Evolutionary conservation across 495 filamentous ascomycete species (phyloP).

Genomic region (Mytilinidion resinicola): DNA sequence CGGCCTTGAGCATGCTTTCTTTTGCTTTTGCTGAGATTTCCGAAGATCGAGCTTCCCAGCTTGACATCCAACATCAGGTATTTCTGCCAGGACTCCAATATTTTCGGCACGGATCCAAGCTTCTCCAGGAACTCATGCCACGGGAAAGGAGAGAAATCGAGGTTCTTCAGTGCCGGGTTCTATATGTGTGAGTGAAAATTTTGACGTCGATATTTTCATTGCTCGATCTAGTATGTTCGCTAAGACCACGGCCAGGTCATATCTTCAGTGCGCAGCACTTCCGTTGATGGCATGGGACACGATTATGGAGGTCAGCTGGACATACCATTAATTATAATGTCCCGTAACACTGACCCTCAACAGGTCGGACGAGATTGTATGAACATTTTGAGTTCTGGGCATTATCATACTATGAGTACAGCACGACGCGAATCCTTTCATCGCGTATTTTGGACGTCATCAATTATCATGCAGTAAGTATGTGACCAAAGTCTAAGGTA

Average conservation of each 20-base stretch:
- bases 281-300: slow-evolving; percentile 16
- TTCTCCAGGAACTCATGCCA: slow-evolving; percentile 11
- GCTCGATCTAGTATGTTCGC: too few relatives aligned
- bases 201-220: too few relatives aligned
- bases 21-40: slow-evolving; percentile 17
- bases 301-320: not conserved
- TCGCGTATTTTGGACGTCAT: slow-evolving; percentile 20
- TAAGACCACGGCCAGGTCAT: not conserved
- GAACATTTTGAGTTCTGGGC: slow-evolving; percentile 15
- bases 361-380: slow-evolving; percentile 19
- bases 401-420: slow-evolving; percentile 4
- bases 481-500: too few relatives aligned
- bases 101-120: slow-evolving; percentile 13
- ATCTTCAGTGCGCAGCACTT: slow-evolving; percentile 15
- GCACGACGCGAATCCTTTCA: slow-evolving; percentile 15
- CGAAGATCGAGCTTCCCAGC: slow-evolving; percentile 13
- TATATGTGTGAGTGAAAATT: slow-evolving; percentile 5
- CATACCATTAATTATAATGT: too few relatives aligned
- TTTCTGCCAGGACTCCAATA: slow-evolving; percentile 13
- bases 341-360: too few relatives aligned
- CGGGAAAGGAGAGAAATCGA: slow-evolving; percentile 12
- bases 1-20: slow-evolving; percentile 13
- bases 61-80: slow-evolving; percentile 1
- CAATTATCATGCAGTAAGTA: slow-evolving; percentile 12
- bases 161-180: slow-evolving; percentile 14